Evolutionary conservation across 495 filamentous ascomycete species (phyloP).

Genomic region (Penicillium herquei): DNA sequence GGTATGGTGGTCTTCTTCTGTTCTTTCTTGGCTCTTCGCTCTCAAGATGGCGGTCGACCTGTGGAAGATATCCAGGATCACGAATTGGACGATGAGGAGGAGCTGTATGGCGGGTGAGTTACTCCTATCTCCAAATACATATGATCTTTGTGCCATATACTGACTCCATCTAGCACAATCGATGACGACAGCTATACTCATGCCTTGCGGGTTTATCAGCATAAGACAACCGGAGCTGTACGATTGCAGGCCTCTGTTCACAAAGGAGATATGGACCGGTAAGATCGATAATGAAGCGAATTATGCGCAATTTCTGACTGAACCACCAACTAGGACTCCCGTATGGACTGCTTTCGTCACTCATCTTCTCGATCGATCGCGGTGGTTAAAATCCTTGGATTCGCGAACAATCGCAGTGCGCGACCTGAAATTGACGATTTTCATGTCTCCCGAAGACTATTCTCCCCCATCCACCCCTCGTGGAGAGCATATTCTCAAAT

Average conservation of each 20-base stretch:
- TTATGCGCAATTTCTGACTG: neutral
- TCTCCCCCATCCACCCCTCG: constrained; percentile 28
- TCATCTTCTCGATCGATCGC: constrained; percentile 50
- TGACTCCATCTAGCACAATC: constrained; percentile 56
- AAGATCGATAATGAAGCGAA: constrained; percentile 1
- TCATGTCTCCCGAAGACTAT: constrained; percentile 56
- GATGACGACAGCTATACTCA: constrained; percentile 68
- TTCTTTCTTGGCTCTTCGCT: constrained; percentile 71
- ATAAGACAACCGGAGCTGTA: constrained; percentile 60
- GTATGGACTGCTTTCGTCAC: constrained; percentile 81
- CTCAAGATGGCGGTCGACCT: constrained; percentile 57
- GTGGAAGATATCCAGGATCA: constrained; percentile 56
- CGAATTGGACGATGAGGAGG: constrained; percentile 59
- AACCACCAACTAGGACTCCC: constrained; percentile 40
- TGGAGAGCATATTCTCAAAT: constrained; percentile 42
- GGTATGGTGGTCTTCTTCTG: constrained; percentile 78
- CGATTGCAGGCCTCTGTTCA: constrained; percentile 53
- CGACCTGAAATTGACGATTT: constrained; percentile 60
- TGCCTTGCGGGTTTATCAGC: constrained; percentile 68
- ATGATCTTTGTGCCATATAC: neutral
- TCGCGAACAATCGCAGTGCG: constrained; percentile 57
- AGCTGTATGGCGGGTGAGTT: constrained; percentile 67
- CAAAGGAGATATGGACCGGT: constrained; percentile 42
- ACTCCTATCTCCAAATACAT: neutral
- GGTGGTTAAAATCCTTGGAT: constrained; percentile 55